These are phyloP conservation scores for Penicillium turbatum DNA, from an alignment of 495 filamentous ascomycete species.

Conservation along the genomic window DNA sequence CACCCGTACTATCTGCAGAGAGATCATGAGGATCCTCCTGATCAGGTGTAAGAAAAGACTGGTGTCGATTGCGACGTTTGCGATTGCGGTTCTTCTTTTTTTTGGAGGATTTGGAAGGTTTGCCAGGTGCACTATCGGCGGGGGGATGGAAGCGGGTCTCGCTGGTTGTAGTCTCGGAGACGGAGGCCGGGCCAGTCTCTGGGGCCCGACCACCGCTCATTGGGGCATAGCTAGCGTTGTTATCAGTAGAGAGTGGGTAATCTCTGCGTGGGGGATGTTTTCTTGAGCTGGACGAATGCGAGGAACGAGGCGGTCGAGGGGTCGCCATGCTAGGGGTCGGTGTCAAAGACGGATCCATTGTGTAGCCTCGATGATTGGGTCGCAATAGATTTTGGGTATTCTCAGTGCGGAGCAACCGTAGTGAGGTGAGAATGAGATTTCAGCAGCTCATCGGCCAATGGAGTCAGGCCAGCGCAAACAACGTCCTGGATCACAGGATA, in stretches of 20 bases:
- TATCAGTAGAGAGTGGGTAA: constrained; percentile 23
- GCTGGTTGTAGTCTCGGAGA: constrained; percentile 16
- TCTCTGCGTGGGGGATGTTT: constrained; percentile 13
- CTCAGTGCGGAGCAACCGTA: neutral
- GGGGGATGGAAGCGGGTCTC: constrained; percentile 24
- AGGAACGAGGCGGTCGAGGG: constrained; percentile 7
- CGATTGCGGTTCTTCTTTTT: constrained; percentile 40
- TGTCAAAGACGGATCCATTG: constrained; percentile 21
- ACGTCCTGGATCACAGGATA: neutral
- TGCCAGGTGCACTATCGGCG: constrained; percentile 21
- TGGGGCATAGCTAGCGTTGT: constrained; percentile 19
- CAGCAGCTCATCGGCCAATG: constrained; percentile 3
- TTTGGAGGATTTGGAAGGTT: constrained; percentile 29
- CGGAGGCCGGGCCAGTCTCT: constrained; percentile 12
- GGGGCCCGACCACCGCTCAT: constrained; percentile 17
- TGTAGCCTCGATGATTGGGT: neutral
- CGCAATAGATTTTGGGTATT: neutral
- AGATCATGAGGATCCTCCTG: constrained; percentile 28
- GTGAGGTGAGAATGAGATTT: neutral
- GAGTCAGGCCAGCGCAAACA: neutral
- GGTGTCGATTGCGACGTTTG: constrained; percentile 39
- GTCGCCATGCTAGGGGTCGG: constrained; percentile 10
- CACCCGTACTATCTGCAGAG: constrained; percentile 15
- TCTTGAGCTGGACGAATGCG: constrained; percentile 16
- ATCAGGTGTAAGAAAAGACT: constrained; percentile 32